Conservation (phyloP, 148 eudicot species). For the Cornus controversa region DNA sequence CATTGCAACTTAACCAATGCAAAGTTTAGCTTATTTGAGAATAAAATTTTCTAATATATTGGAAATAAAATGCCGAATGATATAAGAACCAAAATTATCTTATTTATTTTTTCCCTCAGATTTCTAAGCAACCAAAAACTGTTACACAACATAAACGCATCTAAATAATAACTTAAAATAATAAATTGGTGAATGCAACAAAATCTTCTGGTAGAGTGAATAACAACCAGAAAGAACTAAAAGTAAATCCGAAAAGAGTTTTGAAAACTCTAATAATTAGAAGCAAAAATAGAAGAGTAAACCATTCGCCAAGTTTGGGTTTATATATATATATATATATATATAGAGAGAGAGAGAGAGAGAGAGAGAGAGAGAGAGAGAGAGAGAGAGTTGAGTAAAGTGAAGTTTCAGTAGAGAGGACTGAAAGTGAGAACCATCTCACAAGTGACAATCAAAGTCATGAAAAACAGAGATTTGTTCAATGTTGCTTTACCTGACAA, state of each 20-base stretch:
- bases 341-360: too few species aligned
- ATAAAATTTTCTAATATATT: too few species aligned
- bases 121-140: neutral
- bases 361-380: too few species aligned
- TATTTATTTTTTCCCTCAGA: neutral
- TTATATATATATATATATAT: too few species aligned
- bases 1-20: neutral
- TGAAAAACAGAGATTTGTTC: neutral
- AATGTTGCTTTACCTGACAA: neutral
- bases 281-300: too few species aligned
- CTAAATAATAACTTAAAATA: too few species aligned
- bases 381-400: neutral
- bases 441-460: neutral
- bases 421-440: neutral
- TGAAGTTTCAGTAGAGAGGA: neutral
- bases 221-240: too few species aligned
- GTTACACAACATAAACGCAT: neutral
- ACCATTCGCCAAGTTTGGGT: neutral
- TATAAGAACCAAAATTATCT: too few species aligned
- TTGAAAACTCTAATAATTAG: too few species aligned
- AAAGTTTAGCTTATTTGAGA: neutral
- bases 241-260: too few species aligned
- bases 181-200: neutral
- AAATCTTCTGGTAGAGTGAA: too few species aligned
- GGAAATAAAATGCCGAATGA: neutral